These are phyloP conservation scores for Spiraea crenata DNA, from an alignment of 331 rosid species.

Conservation along the genomic window DNA sequence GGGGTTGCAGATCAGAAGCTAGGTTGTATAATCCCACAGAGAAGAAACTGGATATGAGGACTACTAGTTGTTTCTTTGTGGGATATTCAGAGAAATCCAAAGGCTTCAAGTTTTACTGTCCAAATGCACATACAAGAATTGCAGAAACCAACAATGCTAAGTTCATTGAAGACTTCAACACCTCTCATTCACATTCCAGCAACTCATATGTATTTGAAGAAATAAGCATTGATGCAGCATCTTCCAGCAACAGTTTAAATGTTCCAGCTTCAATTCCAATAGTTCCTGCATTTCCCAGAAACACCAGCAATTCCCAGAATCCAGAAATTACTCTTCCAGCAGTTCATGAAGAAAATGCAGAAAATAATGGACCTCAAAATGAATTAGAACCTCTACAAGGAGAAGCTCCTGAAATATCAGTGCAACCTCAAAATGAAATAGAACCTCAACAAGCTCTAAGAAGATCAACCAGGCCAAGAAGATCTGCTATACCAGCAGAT, in stretches of 20 bases:
- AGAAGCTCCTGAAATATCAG: background rate
- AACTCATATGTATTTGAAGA: background rate
- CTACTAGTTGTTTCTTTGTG: background rate
- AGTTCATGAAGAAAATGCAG: too few species aligned
- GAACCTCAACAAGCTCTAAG: background rate
- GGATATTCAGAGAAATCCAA: background rate
- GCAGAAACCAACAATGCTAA: background rate
- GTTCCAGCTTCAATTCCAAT: too few species aligned
- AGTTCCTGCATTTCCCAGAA: too few species aligned
- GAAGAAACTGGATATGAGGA: background rate
- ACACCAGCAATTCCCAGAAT: too few species aligned
- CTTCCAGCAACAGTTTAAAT: too few species aligned
- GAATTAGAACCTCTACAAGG: too few species aligned
- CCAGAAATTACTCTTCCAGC: too few species aligned
- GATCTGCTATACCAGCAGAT: background rate
- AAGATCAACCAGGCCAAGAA: background rate
- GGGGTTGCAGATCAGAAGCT: background rate
- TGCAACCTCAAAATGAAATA: background rate
- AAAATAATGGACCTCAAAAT: too few species aligned
- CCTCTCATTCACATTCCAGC: too few species aligned
- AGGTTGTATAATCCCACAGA: background rate
- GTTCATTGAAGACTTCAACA: background rate
- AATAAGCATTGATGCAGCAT: background rate
- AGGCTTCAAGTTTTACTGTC: background rate
- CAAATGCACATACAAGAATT: background rate